Evolutionary conservation across 768 basidiomycete species (phyloP), one percentile per base, ranked within the genome.

Genomic region (Chiua virens): DNA sequence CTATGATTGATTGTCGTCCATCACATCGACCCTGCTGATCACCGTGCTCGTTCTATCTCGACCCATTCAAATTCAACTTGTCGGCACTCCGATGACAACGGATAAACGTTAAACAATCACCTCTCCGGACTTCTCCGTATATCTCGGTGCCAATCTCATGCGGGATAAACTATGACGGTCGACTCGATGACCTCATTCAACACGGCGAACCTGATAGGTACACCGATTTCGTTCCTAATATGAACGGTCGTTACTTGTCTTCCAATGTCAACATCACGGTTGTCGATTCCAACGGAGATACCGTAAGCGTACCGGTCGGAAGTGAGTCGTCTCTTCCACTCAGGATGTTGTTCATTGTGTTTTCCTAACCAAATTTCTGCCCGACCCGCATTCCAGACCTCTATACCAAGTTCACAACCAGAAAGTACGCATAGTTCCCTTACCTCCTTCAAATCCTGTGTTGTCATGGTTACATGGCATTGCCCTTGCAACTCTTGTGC

Each of bases 241-340:
- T 84, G 67, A 74, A 79, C 8, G 90, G 87, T 6, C 77, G 84
- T 40, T 94, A 92, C 66, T 71, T 97, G 42, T 83, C 90, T 1
- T 89, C 86, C 3, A 96, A 96, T 60, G 88, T 82, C 49, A 89
- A 95, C 70, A 89, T 96, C 63, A 92, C 91, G 3, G 62, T 87
- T 11, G 54, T 75, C 15, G 76, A 79, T 58, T 59, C 71, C 35
- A 47, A 66, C 13, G 74, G 72, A 14, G 52, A 70, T 21, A 53
- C 51, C 2, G 64, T 69, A 51, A 76, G 67, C 41, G 69, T 77
- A 1, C 77, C 79, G 0, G 65, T 80, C 36, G 80, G 81, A 20
- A 70, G 75, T 75, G 52, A 50, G 72, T 56, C 6, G 0, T 3
- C 14, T 27, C 7, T 6, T 27, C 17, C 28, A 25, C 20, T n/a